Percentiles rank a stretch among this genome's conserved stretches.
Evolutionary conservation across 345 rosid species (phyloP).

Genomic region (Syzygium aqueum): DNA sequence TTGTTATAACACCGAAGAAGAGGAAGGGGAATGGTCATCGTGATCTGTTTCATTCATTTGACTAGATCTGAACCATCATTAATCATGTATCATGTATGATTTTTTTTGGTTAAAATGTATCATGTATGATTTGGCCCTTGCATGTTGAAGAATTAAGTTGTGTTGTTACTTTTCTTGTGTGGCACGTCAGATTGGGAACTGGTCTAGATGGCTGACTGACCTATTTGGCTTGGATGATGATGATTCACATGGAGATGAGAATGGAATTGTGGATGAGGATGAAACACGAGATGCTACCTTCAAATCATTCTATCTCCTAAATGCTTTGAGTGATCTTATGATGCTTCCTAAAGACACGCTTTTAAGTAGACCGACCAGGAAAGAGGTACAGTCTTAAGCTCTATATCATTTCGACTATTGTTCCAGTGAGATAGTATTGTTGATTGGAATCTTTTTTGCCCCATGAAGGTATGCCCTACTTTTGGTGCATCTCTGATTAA

Average conservation of each 20-base stretch:
- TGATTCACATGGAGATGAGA: conserved; percentile 26
- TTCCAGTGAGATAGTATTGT: neutral
- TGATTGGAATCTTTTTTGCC: neutral
- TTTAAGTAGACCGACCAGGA: conserved; percentile 44
- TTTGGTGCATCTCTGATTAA: conserved; percentile 67
- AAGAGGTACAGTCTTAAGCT: conserved; percentile 48
- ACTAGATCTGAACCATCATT: neutral
- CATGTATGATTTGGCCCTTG: neutral
- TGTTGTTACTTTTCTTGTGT: neutral
- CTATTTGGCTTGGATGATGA: conserved; percentile 71
- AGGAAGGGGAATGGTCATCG: neutral
- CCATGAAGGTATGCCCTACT: conserved; percentile 69
- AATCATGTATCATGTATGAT: neutral
- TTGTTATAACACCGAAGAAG: neutral
- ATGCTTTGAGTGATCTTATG: conserved; percentile 92
- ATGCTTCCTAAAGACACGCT: conserved; percentile 98
- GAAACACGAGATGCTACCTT: conserved; percentile 34
- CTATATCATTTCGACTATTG: neutral
- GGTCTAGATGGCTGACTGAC: conserved; percentile 94
- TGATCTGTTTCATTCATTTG: neutral
- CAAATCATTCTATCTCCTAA: conserved; percentile 71
- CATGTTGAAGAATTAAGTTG: neutral
- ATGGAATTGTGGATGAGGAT: conserved; percentile 14
- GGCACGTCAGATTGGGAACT: conserved; percentile 70
- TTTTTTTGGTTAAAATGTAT: neutral